Evolutionary conservation across 371 early-diverging fungal species (phyloP), one percentile per base, ranked within the genome.

Genomic region (Rhizomucor pusillus): DNA sequence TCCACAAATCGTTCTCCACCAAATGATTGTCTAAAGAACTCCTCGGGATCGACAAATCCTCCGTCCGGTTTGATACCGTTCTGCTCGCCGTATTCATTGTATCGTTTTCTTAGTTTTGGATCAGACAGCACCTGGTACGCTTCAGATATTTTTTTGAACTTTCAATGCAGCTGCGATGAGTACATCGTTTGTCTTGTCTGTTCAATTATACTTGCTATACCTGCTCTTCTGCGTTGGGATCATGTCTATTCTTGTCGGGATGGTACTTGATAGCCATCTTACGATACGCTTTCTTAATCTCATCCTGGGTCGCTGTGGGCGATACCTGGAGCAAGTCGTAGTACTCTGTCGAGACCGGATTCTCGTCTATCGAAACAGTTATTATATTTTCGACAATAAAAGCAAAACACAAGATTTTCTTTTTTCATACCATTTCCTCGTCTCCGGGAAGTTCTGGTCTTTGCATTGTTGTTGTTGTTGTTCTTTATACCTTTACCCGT

Each of bases 251-350:
- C 72, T 98, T 96, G 75, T 98, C 98, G 13, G 94, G 99, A 71
- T 99, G 99, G 65, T 82, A 95, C 72, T 91, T 90, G 53, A 95
- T 84, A 7, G 96, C 97, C 60, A 89, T 75, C 51, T 85, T 80
- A 58, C 94, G 91, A 77, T 96, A 99, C 25, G 91, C 91, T 68
- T 95, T 96, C 65, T 96, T 97, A 55, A 99, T 95, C 51, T 93
- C 91, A 14, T 82, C 81, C 25, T 87, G 81, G 5, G 93, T 88
- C 22, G 99, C 98, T 13, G 80, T 73, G 5, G 85, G 69, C 9
- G 79, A 45, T n/a, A 99, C 89, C 16, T 88, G 93, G 13, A 99
- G 82, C 37, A 93, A 63, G 54, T 95, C 95, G 66, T 98, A 93
- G 67, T 89, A 77, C 65, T 93, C 89, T 35, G 82, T 82, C n/a